phyloP scores from a whole-genome alignment of 2,329 filamentous ascomycete genomes.

The Calonectria crousiana region DNA sequence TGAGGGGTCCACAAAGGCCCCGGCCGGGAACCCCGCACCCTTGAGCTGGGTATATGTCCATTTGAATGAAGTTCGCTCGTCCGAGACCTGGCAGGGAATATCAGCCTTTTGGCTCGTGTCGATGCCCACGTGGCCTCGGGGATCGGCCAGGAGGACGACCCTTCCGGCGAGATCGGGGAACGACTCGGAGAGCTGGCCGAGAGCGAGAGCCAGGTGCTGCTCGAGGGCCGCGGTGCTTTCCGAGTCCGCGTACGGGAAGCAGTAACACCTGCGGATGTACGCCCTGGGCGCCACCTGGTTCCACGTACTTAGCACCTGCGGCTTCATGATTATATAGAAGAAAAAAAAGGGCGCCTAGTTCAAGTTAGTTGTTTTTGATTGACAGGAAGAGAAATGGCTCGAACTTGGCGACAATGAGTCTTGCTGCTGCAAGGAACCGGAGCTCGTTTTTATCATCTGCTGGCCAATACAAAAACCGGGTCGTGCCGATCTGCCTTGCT shows the following conservation, averaged over 20 bases:
- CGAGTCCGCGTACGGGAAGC: not conserved
- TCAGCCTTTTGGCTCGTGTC: not conserved
- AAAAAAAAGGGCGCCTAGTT: not conserved
- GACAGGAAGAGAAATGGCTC: not conserved
- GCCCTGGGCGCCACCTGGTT: conserved; percentile 2
- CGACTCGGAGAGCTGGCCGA: not conserved
- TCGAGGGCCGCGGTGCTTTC: not conserved
- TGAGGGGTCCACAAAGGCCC: conserved; percentile 4
- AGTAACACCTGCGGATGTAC: not conserved
- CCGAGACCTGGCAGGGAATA: not conserved
- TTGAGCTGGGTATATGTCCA: conserved; percentile 7
- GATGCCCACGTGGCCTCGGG: not conserved
- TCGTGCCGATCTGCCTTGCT: conserved; percentile 1
- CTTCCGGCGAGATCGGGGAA: not conserved
- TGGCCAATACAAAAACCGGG: not conserved
- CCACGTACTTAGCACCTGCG: not conserved
- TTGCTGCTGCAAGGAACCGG: not conserved
- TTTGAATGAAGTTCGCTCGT: not conserved
- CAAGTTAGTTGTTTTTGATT: too few relatives aligned
- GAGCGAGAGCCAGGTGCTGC: not conserved
- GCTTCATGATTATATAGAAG: not conserved
- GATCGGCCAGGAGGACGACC: not conserved
- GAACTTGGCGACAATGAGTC: too few relatives aligned
- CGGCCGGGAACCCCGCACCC: not conserved
- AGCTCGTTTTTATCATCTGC: not conserved